These are phyloP conservation scores for Hemisphaericaspora xylofermentans DNA, from an alignment of 1,139 yeast species.

Conservation along the genomic window DNA sequence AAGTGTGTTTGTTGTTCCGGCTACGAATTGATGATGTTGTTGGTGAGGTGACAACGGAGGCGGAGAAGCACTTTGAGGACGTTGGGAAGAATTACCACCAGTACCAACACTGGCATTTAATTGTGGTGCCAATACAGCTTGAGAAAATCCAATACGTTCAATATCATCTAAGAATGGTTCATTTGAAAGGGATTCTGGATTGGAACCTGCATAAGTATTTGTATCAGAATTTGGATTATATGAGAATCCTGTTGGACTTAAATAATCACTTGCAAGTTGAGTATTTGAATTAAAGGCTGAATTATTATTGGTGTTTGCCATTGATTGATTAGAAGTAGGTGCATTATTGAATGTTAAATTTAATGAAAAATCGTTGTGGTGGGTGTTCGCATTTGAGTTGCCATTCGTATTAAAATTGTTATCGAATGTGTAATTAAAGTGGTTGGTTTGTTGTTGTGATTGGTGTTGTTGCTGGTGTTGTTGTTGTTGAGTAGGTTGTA, in stretches of 20 bases:
- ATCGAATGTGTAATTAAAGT: conserved; percentile 9
- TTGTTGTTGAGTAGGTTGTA: conserved; percentile 2
- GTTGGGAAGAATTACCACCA: too few relatives aligned
- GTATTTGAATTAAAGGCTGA: conserved; percentile 13
- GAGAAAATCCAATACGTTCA: conserved; percentile 21
- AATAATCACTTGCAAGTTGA: conserved; percentile 12
- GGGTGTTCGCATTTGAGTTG: not conserved
- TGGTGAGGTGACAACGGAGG: conserved; percentile 11
- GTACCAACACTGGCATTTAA: too few relatives aligned
- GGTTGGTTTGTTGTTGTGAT: conserved; percentile 9
- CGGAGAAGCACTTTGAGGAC: conserved; percentile 4
- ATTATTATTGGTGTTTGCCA: conserved; percentile 4
- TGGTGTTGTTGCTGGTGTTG: conserved; percentile 7
- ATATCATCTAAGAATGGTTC: conserved; percentile 40
- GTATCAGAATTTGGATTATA: conserved; percentile 9
- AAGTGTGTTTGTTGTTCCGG: conserved; percentile 22
- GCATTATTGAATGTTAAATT: conserved; percentile 11
- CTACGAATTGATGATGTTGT: conserved; percentile 12
- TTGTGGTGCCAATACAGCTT: conserved; percentile 15
- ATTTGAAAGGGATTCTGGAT: conserved; percentile 23
- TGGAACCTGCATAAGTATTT: conserved; percentile 10
- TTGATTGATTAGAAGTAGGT: conserved; percentile 5
- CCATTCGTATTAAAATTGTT: conserved; percentile 3
- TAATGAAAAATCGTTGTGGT: conserved; percentile 14
- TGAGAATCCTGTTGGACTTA: conserved; percentile 15